Percentiles rank a stretch among this genome's conserved stretches.
Conservation (phyloP, 352 stramenopile species). For the Pythium oligandrum region DNA sequence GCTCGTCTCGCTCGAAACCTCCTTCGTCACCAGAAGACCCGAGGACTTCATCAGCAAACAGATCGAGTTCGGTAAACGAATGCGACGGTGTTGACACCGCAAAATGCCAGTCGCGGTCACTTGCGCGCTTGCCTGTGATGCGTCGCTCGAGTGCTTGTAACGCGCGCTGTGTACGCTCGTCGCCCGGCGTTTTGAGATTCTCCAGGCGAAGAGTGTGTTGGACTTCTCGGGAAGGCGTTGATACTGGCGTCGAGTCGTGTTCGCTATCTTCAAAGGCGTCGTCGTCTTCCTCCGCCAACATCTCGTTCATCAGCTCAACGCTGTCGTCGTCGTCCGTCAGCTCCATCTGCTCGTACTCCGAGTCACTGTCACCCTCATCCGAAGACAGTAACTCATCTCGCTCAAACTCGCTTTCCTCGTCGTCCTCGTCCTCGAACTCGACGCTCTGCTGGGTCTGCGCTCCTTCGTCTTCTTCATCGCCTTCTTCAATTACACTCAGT, state of each 20-base stretch:
- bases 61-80: constrained; percentile 5
- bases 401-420: constrained; percentile 84
- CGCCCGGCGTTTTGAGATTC: constrained; percentile 37
- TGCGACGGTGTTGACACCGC: constrained; percentile 2
- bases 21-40: constrained; percentile 29
- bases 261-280: neutral
- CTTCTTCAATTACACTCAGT: constrained; percentile 9
- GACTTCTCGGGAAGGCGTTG: constrained; percentile 1
- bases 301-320: constrained; percentile 21
- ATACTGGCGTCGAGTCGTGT: neutral
- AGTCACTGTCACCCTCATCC: constrained; percentile 64
- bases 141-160: constrained; percentile 63
- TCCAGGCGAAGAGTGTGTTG: constrained; percentile 48
- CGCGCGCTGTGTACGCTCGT: constrained; percentile 46
- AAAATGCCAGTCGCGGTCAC: constrained; percentile 1
- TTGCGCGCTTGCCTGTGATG: constrained; percentile 42
- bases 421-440: constrained; percentile 31
- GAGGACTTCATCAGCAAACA: constrained; percentile 12
- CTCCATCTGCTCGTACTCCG: constrained; percentile 74
- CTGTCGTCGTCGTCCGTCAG: constrained; percentile 63
- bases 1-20: constrained; percentile 70
- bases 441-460: constrained; percentile 10
- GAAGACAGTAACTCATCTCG: constrained; percentile 77
- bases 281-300: constrained; percentile 18
- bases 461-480: constrained; percentile 6